Evolutionary conservation across 495 filamentous ascomycete genomes (phyloP).

Genomic region (Friedmanniomyces endolithicus): DNA sequence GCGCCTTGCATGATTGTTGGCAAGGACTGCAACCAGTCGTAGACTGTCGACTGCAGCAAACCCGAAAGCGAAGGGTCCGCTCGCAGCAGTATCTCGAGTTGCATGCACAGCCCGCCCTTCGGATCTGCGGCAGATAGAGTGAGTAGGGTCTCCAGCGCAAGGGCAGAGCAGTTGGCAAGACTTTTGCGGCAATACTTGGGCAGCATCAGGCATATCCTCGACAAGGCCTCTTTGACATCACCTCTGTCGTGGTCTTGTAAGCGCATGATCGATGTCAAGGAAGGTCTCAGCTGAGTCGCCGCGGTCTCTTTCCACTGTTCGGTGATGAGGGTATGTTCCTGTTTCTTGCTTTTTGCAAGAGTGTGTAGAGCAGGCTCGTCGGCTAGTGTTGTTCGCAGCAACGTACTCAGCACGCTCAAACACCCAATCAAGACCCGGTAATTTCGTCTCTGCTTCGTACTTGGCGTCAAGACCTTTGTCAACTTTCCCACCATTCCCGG

Average conservation of each 20-base stretch:
- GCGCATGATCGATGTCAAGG: slow-evolving; percentile 64
- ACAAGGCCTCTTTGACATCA: slow-evolving; percentile 58
- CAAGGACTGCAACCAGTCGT: slow-evolving; percentile 69
- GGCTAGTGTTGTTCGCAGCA: slow-evolving; percentile 52
- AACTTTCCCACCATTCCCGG: slow-evolving; percentile 79
- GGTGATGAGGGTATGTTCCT: background rate
- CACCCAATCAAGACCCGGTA: slow-evolving; percentile 50
- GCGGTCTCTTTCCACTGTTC: slow-evolving; percentile 66
- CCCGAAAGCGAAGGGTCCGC: slow-evolving; percentile 53
- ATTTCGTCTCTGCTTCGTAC: slow-evolving; percentile 49
- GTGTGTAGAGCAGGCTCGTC: slow-evolving; percentile 34
- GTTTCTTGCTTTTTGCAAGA: background rate
- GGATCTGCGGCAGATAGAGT: slow-evolving; percentile 42
- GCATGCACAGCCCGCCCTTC: background rate
- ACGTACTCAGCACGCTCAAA: slow-evolving; percentile 44
- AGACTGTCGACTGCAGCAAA: slow-evolving; percentile 55
- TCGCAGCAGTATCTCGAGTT: slow-evolving; percentile 47
- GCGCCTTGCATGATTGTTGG: slow-evolving; percentile 73
- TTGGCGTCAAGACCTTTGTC: slow-evolving; percentile 59
- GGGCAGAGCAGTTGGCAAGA: slow-evolving; percentile 51
- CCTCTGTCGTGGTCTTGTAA: slow-evolving; percentile 59
- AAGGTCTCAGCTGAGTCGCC: slow-evolving; percentile 68
- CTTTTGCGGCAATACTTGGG: slow-evolving; percentile 68
- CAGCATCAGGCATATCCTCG: slow-evolving; percentile 56
- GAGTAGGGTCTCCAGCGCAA: slow-evolving; percentile 73